Conservation (phyloP, 2,329 filamentous ascomycete species). For the Fusarium avenaceum region DNA sequence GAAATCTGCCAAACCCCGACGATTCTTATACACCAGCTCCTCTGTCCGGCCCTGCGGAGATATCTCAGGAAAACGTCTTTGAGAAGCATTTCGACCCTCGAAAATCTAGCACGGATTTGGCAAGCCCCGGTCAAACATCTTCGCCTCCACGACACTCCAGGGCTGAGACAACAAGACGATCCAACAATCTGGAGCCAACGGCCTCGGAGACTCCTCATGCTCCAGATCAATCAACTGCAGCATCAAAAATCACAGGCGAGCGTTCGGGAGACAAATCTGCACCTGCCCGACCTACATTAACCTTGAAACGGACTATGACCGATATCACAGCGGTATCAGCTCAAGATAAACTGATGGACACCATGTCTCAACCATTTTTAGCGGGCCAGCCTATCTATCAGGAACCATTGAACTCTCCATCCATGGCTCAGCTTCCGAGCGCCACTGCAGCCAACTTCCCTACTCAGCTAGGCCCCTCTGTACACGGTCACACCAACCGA, state of each 20-base stretch:
- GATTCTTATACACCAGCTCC: constrained; percentile 65
- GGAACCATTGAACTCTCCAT: constrained; percentile 60
- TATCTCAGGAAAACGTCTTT: constrained; percentile 84
- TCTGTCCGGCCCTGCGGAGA: constrained; percentile 82
- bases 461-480: constrained; percentile 66
- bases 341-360: constrained; percentile 87
- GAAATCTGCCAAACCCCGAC: constrained; percentile 68
- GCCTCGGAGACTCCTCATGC: constrained; percentile 46
- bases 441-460: constrained; percentile 60
- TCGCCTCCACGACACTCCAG: constrained; percentile 48
- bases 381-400: constrained; percentile 57
- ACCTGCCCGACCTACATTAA: constrained; percentile 71
- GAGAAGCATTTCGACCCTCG: constrained; percentile 80
- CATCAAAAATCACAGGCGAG: constrained; percentile 68
- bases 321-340: constrained; percentile 81
- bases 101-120: constrained; percentile 64
- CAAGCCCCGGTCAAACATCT: constrained; percentile 54
- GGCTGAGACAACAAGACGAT: constrained; percentile 31
- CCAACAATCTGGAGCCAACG: constrained; percentile 33
- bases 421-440: constrained; percentile 54
- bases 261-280: constrained; percentile 65
- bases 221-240: constrained; percentile 66
- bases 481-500: constrained; percentile 91
- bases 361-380: constrained; percentile 84
- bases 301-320: constrained; percentile 87